Evolutionary conservation across 352 stramenopile species (phyloP).

Genomic region (Pythium aphanidermatum): DNA sequence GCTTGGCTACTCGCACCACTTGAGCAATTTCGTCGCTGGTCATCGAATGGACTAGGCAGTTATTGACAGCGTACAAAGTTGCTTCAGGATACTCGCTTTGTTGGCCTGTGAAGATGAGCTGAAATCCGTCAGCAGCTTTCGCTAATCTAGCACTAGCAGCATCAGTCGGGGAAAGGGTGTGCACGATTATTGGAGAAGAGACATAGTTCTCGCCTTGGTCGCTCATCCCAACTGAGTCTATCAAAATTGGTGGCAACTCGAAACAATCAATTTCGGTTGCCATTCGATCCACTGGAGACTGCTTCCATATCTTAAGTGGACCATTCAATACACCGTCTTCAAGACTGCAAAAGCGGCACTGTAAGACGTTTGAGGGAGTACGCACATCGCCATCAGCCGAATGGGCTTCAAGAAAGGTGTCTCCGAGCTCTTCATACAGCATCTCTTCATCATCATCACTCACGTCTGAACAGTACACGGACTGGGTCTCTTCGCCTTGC

Average conservation of each 20-base stretch:
- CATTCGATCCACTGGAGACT: conserved; percentile 36
- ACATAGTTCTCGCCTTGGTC: background rate
- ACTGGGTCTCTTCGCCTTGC: conserved; percentile 6
- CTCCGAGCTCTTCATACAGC: conserved; percentile 51
- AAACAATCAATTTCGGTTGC: conserved; percentile 38
- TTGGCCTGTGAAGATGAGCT: background rate
- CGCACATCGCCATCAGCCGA: background rate
- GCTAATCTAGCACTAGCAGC: background rate
- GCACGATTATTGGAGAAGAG: too few relatives aligned
- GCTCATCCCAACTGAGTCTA: conserved; percentile 4
- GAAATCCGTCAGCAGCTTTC: conserved; percentile 2
- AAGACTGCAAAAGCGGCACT: conserved; percentile 52
- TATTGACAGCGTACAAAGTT: conserved; percentile 18
- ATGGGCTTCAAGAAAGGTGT: conserved; percentile 28
- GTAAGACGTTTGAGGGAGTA: background rate
- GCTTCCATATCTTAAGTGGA: conserved; percentile 35
- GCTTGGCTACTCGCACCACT: conserved; percentile 1
- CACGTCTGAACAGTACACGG: too few relatives aligned
- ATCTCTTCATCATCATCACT: conserved; percentile 41
- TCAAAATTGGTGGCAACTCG: conserved; percentile 41
- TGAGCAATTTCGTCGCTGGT: conserved; percentile 13
- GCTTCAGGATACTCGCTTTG: background rate
- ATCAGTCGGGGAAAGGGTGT: background rate
- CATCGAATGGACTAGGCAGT: conserved; percentile 9
- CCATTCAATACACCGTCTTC: conserved; percentile 67